Evolutionary conservation across 805 yeast species (phyloP), one percentile per base, ranked within the genome.

Genomic region (Starmerella apicola): DNA sequence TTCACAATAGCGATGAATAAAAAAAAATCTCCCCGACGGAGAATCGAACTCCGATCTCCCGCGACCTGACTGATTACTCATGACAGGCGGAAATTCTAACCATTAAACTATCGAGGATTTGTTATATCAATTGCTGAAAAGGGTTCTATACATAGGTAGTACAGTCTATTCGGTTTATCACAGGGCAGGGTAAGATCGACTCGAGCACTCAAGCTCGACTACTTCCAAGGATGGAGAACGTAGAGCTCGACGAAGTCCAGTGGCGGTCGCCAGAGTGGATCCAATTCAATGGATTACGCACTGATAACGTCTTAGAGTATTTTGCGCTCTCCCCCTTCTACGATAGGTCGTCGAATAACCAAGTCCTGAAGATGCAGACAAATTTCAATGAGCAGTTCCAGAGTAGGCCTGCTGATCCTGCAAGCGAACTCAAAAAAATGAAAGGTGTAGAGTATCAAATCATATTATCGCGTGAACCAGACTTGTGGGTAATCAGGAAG

Each of bases 181-280:
- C 27, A 24, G 27, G 13, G 9, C 9, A 9, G 12, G 27, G 27
- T 24, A 24, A 24, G 9, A 24, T 9, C 27, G 27, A n/a, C n/a
- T n/a, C n/a, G n/a, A n/a, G n/a, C n/a, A n/a, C n/a, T n/a, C n/a
- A n/a, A n/a, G n/a, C n/a, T n/a, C n/a, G n/a, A n/a, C n/a, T n/a
- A n/a, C n/a, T 13, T 24, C 10, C 6, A 31, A 13, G 18, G 18
- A 48, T 48, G 51, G 47, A 45, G 20, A 39, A 41, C 20, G 50
- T 51, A 22, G 51, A 49, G 23, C 65, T 86, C 21, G 96, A 86
- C 55, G 96, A 88, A 53, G 69, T 91, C 31, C 97, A 86, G 58
- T 91, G 98, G 98, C 74, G 86, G 49, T 79, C 91, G 3, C 97
- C 98, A 1, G 98, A 91, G 59, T 91, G 95, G 93, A 84, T 91